phyloP scores from a whole-genome alignment of 148 eudicot species.

The Suaeda aralocaspica region DNA sequence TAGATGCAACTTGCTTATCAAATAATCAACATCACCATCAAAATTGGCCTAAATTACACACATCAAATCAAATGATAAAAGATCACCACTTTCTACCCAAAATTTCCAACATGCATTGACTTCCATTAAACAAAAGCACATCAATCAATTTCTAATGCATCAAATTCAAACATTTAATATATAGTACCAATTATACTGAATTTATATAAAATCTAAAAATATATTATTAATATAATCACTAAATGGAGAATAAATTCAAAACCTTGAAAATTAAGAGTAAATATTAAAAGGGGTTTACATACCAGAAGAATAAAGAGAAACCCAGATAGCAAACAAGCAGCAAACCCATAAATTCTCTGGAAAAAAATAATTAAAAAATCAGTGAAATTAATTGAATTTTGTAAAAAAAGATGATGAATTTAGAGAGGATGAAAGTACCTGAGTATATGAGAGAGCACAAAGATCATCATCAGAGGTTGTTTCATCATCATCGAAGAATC shows the following conservation, averaged over 20 bases:
- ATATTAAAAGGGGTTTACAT: constrained; percentile 10
- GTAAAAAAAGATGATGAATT: background rate
- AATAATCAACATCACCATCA: background rate
- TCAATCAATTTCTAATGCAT: background rate
- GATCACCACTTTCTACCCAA: background rate
- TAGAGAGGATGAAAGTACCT: constrained; percentile 29
- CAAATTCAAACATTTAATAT: background rate
- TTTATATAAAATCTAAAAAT: no score
- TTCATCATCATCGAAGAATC: constrained; percentile 32
- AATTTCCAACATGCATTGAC: background rate
- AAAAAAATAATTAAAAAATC: constrained; percentile 1
- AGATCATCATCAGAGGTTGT: constrained; percentile 26
- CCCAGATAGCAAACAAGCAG: constrained; percentile 47
- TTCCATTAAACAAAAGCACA: background rate
- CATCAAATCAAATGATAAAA: background rate
- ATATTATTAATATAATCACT: background rate
- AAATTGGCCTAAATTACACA: background rate
- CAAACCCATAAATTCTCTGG: constrained; percentile 67
- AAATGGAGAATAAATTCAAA: background rate
- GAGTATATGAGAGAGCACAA: constrained; percentile 51
- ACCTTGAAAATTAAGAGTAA: background rate
- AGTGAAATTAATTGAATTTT: background rate
- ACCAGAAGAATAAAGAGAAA: constrained; percentile 48
- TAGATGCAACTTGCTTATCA: no score
- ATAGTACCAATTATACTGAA: background rate